phyloP scores from a whole-genome alignment of 1,284 basidiomycete genomes.

The Ustilago loliicola region DNA sequence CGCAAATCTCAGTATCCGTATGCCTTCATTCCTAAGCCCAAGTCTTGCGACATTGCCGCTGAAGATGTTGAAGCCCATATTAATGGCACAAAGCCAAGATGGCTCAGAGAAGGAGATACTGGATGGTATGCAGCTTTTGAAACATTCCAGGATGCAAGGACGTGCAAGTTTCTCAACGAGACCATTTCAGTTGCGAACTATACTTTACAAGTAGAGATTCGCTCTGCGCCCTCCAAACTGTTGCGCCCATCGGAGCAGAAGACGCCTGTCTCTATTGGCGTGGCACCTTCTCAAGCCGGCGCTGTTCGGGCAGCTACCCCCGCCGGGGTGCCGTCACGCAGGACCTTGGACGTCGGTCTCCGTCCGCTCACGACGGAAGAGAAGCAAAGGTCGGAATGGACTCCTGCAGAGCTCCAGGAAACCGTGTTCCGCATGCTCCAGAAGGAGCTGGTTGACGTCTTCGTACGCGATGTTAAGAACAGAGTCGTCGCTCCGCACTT shows the following conservation, averaged over 20 bases:
- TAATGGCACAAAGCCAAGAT: slow-evolving; percentile 38
- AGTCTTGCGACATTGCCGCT: slow-evolving; percentile 44
- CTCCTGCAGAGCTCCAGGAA: slow-evolving; percentile 76
- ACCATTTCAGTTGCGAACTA: slow-evolving; percentile 43
- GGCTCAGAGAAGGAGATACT: slow-evolving; percentile 63
- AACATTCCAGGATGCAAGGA: slow-evolving; percentile 25
- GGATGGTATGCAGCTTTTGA: slow-evolving; percentile 70
- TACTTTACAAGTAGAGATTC: slow-evolving; percentile 51
- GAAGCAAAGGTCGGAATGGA: slow-evolving; percentile 74
- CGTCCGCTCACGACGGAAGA: slow-evolving; percentile 37
- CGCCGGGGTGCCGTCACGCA: slow-evolving; percentile 4
- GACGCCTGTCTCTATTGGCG: not conserved
- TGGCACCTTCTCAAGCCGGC: not conserved
- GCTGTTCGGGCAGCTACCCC: not conserved
- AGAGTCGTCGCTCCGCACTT: slow-evolving; percentile 77
- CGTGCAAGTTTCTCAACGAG: slow-evolving; percentile 55
- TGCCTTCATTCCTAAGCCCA: slow-evolving; percentile 52
- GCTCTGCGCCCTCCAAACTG: slow-evolving; percentile 15
- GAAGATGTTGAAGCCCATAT: slow-evolving; percentile 58
- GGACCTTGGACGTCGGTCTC: slow-evolving; percentile 31
- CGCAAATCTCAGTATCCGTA: slow-evolving; percentile 41
- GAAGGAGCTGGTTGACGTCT: slow-evolving; percentile 76
- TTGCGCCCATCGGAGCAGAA: not conserved
- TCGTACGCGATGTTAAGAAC: slow-evolving; percentile 80
- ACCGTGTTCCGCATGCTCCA: slow-evolving; percentile 77